A percentile compares a stretch with the other conserved stretches of the same genome.
phyloP scores from a whole-genome alignment of 2,329 filamentous ascomycete species.

The Ophiostoma angusticollis region DNA sequence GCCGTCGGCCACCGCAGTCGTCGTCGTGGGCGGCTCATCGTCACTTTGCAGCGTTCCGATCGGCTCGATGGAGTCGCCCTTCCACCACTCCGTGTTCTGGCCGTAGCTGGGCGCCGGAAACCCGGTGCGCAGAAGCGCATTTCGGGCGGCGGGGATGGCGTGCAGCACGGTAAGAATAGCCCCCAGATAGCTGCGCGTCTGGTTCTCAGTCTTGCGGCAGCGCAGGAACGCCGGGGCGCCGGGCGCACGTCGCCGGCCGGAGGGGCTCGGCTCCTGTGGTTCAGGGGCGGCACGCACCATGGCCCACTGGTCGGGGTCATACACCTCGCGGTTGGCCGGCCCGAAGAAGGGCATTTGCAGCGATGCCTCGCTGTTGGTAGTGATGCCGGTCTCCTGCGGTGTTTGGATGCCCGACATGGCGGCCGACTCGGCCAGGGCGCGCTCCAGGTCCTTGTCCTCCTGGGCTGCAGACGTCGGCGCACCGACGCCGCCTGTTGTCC shows the following conservation, averaged over 20 bases:
- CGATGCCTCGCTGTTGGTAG: neutral
- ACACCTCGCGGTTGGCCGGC: conserved; percentile 42
- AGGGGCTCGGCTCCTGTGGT: conserved; percentile 28
- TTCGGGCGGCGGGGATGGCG: conserved; percentile 45
- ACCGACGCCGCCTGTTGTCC: conserved; percentile 21
- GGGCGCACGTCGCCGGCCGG: conserved; percentile 29
- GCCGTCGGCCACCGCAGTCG: neutral
- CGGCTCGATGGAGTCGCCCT: conserved; percentile 27
- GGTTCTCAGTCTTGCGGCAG: conserved; percentile 20
- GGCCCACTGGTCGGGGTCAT: conserved; percentile 44
- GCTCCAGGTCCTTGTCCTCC: conserved; percentile 43
- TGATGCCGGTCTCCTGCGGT: conserved; percentile 39
- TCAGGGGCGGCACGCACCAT: conserved; percentile 34
- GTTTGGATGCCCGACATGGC: conserved; percentile 34
- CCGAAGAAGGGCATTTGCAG: conserved; percentile 39
- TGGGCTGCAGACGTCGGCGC: conserved; percentile 24
- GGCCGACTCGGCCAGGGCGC: conserved; percentile 43
- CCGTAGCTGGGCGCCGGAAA: conserved; percentile 36
- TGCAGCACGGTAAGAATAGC: conserved; percentile 46
- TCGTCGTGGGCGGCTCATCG: neutral
- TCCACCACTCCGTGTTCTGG: conserved; percentile 48
- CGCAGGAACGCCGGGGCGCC: conserved; percentile 40
- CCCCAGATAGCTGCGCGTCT: conserved; percentile 31
- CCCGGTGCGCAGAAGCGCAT: conserved; percentile 36
- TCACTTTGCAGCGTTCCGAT: conserved; percentile 20